Conservation (phyloP, 768 basidiomycete genomes). For the Erythrobasidium yunnanense region DNA sequence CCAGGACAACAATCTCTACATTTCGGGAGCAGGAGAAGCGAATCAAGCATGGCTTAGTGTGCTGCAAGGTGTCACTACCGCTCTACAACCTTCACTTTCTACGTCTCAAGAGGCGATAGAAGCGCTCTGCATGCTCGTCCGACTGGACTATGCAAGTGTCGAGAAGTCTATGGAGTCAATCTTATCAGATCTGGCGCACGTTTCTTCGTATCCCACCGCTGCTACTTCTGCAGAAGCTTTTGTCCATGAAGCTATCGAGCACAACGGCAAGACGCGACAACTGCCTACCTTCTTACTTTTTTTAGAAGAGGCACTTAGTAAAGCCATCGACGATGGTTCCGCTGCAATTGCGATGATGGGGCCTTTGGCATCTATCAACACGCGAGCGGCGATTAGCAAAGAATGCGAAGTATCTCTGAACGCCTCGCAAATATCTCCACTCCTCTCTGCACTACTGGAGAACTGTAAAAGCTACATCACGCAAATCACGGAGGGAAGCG, state of each 20-base stretch:
- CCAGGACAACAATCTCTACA: slow-evolving; percentile 8
- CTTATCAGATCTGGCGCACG: no score
- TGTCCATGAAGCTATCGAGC: background rate
- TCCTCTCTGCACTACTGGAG: no score
- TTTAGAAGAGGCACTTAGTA: background rate
- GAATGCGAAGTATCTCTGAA: no score
- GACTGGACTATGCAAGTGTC: slow-evolving; percentile 6
- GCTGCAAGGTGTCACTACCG: background rate
- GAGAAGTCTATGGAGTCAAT: background rate
- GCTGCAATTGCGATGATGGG: background rate
- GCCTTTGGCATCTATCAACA: background rate
- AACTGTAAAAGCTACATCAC: no score
- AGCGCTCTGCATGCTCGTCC: background rate
- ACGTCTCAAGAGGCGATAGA: background rate
- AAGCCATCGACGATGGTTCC: background rate
- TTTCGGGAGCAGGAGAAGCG: background rate
- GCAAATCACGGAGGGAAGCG: no score
- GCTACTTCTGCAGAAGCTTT: background rate
- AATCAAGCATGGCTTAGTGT: slow-evolving; percentile 18
- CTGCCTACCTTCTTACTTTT: background rate
- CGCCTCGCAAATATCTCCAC: no score
- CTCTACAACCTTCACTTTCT: no score
- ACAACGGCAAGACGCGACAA: slow-evolving; percentile 17
- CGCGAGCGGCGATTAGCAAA: background rate
- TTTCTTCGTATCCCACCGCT: background rate